These are phyloP conservation scores for Starmerella vitae DNA, from an alignment of 805 yeast species.

Conservation along the genomic window DNA sequence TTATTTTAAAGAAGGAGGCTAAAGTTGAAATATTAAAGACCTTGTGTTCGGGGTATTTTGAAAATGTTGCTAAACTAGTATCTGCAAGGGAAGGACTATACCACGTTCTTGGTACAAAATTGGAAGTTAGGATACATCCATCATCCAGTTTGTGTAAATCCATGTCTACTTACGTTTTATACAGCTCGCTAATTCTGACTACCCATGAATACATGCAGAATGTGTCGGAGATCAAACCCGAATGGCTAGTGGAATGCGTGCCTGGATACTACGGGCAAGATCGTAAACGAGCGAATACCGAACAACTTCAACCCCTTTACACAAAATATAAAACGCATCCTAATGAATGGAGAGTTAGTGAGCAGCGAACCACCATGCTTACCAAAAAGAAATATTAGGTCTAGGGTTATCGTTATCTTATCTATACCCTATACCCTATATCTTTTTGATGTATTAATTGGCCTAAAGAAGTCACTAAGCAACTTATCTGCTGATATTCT, in stretches of 20 bases:
- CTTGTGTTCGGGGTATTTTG: constrained; percentile 54
- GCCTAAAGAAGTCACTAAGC: too few species aligned
- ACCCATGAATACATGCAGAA: constrained; percentile 80
- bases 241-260: constrained; percentile 63
- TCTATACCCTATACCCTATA: too few species aligned
- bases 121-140: constrained; percentile 65
- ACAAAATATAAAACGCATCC: constrained; percentile 46
- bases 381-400: background rate
- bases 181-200: constrained; percentile 73
- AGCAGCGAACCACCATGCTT: constrained; percentile 19
- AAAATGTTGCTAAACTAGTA: constrained; percentile 45
- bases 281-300: constrained; percentile 39
- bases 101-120: constrained; percentile 28
- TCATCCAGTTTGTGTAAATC: constrained; percentile 66
- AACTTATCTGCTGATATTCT: too few species aligned
- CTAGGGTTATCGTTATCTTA: too few species aligned
- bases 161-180: constrained; percentile 54
- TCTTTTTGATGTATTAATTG: too few species aligned
- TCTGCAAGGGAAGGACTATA: constrained; percentile 34
- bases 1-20: constrained; percentile 35
- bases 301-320: constrained; percentile 61
- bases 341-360: constrained; percentile 65
- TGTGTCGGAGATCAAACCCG: constrained; percentile 52
- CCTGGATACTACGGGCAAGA: constrained; percentile 41
- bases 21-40: constrained; percentile 36